Evolutionary conservation across 257 asterid genomes (phyloP), one percentile per base, ranked within the genome.

Genomic region (Scutellaria minor): DNA sequence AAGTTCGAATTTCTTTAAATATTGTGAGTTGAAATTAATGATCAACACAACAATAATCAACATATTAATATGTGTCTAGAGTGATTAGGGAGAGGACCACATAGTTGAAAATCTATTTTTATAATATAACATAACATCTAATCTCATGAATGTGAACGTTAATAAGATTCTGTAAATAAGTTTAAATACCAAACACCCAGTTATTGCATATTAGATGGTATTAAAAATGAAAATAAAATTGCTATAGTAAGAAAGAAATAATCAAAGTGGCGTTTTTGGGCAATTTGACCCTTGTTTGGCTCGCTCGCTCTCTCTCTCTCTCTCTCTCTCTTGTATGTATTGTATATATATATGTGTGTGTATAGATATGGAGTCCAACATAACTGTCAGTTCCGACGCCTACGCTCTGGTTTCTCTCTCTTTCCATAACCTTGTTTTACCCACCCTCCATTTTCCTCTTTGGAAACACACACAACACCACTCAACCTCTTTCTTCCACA

Each of bases 381-480:
- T 71, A 81, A 77, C 77, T 71, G 78, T 27, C 74, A 50, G 27
- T 51, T 39, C 62, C 80, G 78, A 27, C 67, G 58, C 12, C 58
- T 70, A 44, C 77, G 72, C 77, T 70, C 41, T 46, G 14, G 15
- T 62, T 56, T 58, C 79, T 56, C 66, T 58, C 79, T 56, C 66
- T 62, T 9, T 59, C 80, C 71, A 63, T 70, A 52, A 24, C 70
- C 35, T 66, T 41, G 35, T 71, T 73, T 71, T 56, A 42, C 50
- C 37, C 67, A 42, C 50, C 37, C 67, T 18, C 45, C 54, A 31
- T 9, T 31, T 53, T 45, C 67, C 14, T 74, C 13, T 42, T 39
- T 24, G 41, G n/a, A 31, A 44, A 60, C 41, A 56, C 9, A 71
- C 61, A 72, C 66, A 18, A n/a, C 27, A 24, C 27, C 2, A 35